A percentile compares a stretch with the other conserved stretches of the same genome.
These are phyloP conservation scores for Conticribra guillardii DNA, from an alignment of 108 stramenopile genomes.

Conservation along the genomic window DNA sequence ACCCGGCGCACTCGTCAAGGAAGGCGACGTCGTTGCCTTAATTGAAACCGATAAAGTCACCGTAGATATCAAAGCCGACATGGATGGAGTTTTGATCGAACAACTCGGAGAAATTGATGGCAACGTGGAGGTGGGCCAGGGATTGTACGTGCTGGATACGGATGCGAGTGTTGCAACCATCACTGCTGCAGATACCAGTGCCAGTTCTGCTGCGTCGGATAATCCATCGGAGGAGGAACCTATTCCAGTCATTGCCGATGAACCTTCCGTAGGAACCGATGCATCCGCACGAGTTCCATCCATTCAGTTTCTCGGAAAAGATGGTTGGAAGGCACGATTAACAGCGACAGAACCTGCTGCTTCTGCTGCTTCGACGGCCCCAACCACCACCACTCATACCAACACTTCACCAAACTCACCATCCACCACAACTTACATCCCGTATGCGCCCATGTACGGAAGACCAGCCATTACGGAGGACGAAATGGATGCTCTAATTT, in stretches of 20 bases:
- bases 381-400: conserved; percentile 10
- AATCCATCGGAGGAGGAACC: too few species aligned
- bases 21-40: conserved; percentile 87
- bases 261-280: too few species aligned
- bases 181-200: too few species aligned
- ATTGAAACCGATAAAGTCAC: conserved; percentile 95
- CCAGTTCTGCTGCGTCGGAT: conserved; percentile 21
- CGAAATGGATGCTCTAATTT: conserved; percentile 90
- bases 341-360: conserved; percentile 6
- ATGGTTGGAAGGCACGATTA: conserved; percentile 66
- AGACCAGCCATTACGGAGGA: conserved; percentile 82
- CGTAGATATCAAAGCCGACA: conserved; percentile 90
- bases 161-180: conserved; percentile 60
- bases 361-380: conserved; percentile 14
- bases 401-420: conserved; percentile 27
- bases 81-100: conserved; percentile 74
- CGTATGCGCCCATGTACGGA: conserved; percentile 76
- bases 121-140: conserved; percentile 80
- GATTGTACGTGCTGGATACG: conserved; percentile 82
- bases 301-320: conserved; percentile 93
- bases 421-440: conserved; percentile 24
- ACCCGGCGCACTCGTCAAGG: conserved; percentile 73
- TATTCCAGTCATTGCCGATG: too few species aligned
- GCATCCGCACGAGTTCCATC: conserved; percentile 78
- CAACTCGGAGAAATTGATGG: conserved; percentile 83